Conservation (phyloP, 2,329 filamentous ascomycete genomes). For the Sclerotinia sclerotiorum region DNA sequence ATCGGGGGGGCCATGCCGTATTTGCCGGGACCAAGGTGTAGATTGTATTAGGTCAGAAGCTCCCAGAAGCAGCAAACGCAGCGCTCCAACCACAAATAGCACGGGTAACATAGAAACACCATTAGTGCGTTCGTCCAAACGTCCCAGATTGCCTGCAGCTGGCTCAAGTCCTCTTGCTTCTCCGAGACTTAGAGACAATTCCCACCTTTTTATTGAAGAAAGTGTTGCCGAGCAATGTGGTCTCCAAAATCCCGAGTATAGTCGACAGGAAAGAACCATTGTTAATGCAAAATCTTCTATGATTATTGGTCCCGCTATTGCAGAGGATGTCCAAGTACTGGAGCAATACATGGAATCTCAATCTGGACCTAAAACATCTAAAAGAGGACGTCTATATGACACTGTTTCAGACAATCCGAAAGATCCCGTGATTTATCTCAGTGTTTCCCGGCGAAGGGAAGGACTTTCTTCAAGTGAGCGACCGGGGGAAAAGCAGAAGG, state of each 20-base stretch:
- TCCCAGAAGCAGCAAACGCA: neutral
- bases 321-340: conserved; percentile 59
- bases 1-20: neutral
- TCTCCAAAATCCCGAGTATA: neutral
- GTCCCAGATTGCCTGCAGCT: neutral
- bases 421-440: conserved; percentile 44
- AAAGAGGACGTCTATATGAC: neutral
- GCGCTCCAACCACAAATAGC: too few species aligned
- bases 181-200: neutral
- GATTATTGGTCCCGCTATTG: conserved; percentile 60
- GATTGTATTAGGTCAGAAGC: conserved; percentile 1
- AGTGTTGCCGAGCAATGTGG: neutral
- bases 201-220: neutral
- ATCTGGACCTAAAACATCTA: conserved; percentile 34
- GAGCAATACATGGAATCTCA: conserved; percentile 55
- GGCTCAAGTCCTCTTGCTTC: neutral
- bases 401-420: conserved; percentile 46
- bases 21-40: neutral
- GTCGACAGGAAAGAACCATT: neutral
- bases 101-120: neutral
- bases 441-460: conserved; percentile 32
- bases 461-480: conserved; percentile 45
- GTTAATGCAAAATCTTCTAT: neutral
- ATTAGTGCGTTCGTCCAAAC: neutral
- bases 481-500: conserved; percentile 50